Base-by-base conservation (phyloP, 139 green algal species). In the Chlorella ohadii region DNA sequence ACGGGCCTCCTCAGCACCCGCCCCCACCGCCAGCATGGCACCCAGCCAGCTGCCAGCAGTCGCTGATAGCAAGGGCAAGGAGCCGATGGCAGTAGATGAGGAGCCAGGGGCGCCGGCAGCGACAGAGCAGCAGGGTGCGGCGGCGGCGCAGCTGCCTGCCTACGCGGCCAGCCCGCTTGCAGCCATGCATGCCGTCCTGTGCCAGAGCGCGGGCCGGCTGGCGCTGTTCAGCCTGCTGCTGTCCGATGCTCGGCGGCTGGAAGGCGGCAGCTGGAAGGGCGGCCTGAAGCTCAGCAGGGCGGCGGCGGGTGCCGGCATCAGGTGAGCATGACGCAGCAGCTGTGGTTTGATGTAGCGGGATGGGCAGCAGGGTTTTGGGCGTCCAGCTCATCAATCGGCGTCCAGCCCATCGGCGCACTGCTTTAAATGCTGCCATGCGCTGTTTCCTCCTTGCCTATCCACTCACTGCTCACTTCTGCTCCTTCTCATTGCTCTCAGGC, bases 161-260 rank as follows among this genome's bases (percentile, higher is more conserved):
- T 78, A 36, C 27, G 79, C 79, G 6, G 15, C 38, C 56, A 63
- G 57, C 81, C 78, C 78, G 44, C 78, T 85, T 27, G 23, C 27
- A 4, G 59, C 78, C 33, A 76, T 88, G 77, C 84, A 88, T 57
- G 57, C 25, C 78, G 34, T 85, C 25, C 78, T 88, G 57, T 55
- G 59, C 34, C 77, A 81, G 57, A 66, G 51, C 34, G 84, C 78
- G 1, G 77, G 57, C 36, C 71, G 84, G 51, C 70, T 85, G 59
- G 70, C 68, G 66, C 71, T 88, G 34, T 81, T 74, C 70, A 71
- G 64, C 81, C 34, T 85, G 27, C 31, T 85, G 36, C 70, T 85
- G n/a, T 47, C 56, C 1, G 70, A 85, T 22, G 81, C 81, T 3
- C 55, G 70, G 70, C 81, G 64, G 70, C 70, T 85, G 38, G 81